Evolutionary conservation across 305 asterid genomes (phyloP).

Genomic region (Withania somnifera): DNA sequence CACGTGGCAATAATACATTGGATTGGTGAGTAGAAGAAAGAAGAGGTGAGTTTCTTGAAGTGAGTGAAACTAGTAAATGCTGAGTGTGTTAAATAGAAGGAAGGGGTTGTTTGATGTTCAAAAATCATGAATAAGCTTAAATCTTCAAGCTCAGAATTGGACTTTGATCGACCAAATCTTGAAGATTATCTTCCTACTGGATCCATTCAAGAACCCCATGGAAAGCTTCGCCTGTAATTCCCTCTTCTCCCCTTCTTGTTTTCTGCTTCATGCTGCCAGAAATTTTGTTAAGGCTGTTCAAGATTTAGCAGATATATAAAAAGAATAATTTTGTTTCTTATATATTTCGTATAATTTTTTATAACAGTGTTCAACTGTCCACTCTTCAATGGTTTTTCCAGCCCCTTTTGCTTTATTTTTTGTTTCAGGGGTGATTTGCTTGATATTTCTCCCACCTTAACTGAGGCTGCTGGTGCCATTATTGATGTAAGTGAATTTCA

Average conservation of each 20-base stretch:
- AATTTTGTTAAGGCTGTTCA: too few species aligned
- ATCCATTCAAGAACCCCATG: constrained; percentile 76
- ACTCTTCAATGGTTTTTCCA: too few species aligned
- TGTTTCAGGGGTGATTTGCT: constrained; percentile 73
- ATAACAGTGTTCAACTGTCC: too few species aligned
- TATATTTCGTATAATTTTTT: too few species aligned
- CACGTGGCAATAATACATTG: too few species aligned
- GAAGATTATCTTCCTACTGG: constrained; percentile 91
- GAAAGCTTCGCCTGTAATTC: constrained; percentile 68
- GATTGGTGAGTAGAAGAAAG: too few species aligned
- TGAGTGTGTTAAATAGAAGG: too few species aligned
- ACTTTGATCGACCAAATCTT: constrained; percentile 85
- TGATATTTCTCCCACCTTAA: constrained; percentile 86
- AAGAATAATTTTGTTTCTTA: too few species aligned
- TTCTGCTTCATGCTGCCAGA: background rate
- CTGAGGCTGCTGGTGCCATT: constrained; percentile 97
- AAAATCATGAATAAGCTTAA: background rate
- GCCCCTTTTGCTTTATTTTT: background rate
- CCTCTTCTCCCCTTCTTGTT: background rate
- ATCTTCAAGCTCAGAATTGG: constrained; percentile 67
- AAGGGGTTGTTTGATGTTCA: too few species aligned
- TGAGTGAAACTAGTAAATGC: background rate
- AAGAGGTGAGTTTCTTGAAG: too few species aligned
- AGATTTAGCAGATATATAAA: too few species aligned
- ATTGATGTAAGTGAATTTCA: constrained; percentile 47